Evolutionary conservation across 768 basidiomycete genomes (phyloP), one percentile per base, ranked within the genome.

Genomic region (Strobilomyces dryophilus): DNA sequence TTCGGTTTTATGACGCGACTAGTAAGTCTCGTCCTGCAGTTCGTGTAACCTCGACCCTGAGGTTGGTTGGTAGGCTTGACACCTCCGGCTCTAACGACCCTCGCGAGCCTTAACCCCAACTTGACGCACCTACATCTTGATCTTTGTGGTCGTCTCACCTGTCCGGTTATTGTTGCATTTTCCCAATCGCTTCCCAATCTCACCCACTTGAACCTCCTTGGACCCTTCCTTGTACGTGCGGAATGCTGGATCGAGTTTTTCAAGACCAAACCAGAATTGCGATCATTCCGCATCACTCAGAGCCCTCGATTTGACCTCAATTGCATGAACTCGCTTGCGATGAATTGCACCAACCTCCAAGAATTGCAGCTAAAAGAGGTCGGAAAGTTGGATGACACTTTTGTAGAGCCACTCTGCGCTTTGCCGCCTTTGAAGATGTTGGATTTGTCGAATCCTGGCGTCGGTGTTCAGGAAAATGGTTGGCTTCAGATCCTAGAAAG

Each of bases 1-100:
- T 99, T 32, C 81, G 78, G 0, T 71, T 99, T 36, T 95, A 91
- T 62, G 97, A 99, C 70, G 88, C 85, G 39, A 97, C 95, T 0
- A 86, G 93, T 95, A 66, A 59, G 88, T 71, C n/a, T 4, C 4
- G 17, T 8, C 40, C 12, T 51, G 2, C 40, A 20, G 31, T 42
- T 34, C 15, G 37, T 17, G 11, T 34, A 45, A 2, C n/a, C 17
- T 37, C 9, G 20, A 45, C 47, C 1, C 31, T 65, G 17, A 63
- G 6, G 2, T 37, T 37, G 17, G 27, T 40, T 45, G n/a, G 3
- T 51, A 95, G 92, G 84, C 36, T 78, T 99, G 27, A 67, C 77
- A 0, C 77, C 89, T 0, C 73, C 81, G 3, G 85, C 88, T 4
- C 77, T 94, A 41, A 74, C 74, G 36, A 80, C 89, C 0, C 79